Evolutionary conservation across 176 grass and related monocot genomes (phyloP).

Genomic region (Poa pratensis): DNA sequence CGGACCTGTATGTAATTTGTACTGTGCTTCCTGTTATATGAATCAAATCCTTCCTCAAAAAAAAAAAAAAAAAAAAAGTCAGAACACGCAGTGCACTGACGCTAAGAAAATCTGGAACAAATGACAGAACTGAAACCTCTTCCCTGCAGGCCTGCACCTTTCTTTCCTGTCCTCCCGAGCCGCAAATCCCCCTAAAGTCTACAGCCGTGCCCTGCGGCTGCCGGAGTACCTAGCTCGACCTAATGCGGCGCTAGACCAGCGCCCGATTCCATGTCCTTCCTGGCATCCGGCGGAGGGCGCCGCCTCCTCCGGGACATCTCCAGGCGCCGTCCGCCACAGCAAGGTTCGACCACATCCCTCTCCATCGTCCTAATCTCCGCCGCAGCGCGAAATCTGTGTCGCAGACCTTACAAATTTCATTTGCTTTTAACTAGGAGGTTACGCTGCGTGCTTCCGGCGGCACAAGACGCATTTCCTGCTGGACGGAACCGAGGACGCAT

Average conservation of each 20-base stretch:
- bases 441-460: constrained; percentile 23
- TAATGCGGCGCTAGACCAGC: constrained; percentile 38
- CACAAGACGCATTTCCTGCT: constrained; percentile 48
- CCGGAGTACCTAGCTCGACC: constrained; percentile 38
- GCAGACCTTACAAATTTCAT: not conserved
- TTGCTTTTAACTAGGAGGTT: constrained; percentile 3
- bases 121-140: no score
- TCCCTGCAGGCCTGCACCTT: no score
- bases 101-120: not conserved
- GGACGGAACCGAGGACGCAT: constrained; percentile 48
- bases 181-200: no score
- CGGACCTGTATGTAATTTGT: no score
- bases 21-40: no score
- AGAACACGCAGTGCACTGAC: not conserved
- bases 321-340: not conserved
- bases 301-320: constrained; percentile 37
- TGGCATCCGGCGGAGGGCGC: constrained; percentile 5
- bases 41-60: no score
- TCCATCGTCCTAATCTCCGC: not conserved
- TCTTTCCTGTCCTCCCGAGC: no score
- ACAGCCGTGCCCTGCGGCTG: no score
- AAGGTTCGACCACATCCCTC: constrained; percentile 21
- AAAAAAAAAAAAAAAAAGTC: no score
- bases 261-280: constrained; percentile 47
- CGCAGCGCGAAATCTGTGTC: not conserved